phyloP scores from a whole-genome alignment of 257 asterid genomes.

The Rauvolfia tetraphylla region DNA sequence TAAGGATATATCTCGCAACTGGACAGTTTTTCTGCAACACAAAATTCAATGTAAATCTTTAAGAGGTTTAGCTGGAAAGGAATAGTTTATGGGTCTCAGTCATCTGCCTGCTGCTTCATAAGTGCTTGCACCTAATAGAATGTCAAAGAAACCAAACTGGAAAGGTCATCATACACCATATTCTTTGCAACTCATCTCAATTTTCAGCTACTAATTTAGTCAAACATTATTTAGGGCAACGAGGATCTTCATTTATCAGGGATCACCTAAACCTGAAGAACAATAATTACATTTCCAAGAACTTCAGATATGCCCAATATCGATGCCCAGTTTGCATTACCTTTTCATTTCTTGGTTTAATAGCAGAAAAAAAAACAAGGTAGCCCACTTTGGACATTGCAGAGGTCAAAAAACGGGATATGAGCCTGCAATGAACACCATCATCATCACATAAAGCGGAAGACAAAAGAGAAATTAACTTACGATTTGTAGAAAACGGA shows the following conservation, averaged over 20 bases:
- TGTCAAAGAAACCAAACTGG: neutral
- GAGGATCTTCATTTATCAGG: neutral
- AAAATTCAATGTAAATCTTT: slow-evolving; percentile 11
- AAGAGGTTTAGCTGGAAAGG: neutral
- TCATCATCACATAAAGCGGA: neutral
- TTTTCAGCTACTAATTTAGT: neutral
- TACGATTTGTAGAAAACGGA: slow-evolving; percentile 39
- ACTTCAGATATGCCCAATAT: neutral
- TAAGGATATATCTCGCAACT: slow-evolving; percentile 25
- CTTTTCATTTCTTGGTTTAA: neutral
- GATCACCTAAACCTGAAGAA: neutral
- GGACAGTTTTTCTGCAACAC: slow-evolving; percentile 39
- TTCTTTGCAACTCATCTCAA: neutral
- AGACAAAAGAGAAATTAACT: slow-evolving; percentile 16
- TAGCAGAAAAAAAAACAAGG: neutral
- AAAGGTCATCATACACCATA: neutral
- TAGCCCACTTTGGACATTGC: neutral
- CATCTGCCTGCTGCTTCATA: neutral
- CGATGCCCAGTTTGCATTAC: neutral
- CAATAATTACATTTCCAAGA: neutral
- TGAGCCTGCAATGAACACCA: neutral
- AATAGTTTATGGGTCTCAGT: neutral
- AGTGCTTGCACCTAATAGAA: neutral
- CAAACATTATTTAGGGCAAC: slow-evolving; percentile 1
- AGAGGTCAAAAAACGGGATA: neutral